Percentiles rank a stretch among this genome's conserved stretches.
These are phyloP conservation scores for Geotrichum reessii DNA, from an alignment of 1,139 yeast genomes.

Conservation along the genomic window DNA sequence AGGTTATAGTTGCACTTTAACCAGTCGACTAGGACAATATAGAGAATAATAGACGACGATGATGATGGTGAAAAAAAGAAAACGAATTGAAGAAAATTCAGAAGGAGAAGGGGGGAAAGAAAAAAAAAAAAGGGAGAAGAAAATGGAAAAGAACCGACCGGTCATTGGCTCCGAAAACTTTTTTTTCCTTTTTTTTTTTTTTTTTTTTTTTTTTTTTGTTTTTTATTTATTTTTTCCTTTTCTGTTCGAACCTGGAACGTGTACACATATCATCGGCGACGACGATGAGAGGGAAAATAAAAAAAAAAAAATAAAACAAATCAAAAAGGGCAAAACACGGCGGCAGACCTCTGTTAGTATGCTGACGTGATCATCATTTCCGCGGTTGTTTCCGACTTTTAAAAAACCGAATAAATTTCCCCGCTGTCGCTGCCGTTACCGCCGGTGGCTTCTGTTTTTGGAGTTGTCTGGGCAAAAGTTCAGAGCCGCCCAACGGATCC, in stretches of 20 bases:
- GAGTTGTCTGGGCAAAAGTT: too few relatives aligned
- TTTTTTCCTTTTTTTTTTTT: background rate
- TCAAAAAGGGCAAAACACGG: background rate
- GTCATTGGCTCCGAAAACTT: conserved; percentile 10
- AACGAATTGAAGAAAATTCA: background rate
- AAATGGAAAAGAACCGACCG: conserved; percentile 8
- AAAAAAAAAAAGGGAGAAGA: background rate
- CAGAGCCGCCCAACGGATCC: background rate
- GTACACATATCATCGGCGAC: background rate
- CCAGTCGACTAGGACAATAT: background rate
- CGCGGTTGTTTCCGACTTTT: background rate
- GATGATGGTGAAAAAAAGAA: background rate
- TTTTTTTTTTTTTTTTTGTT: background rate
- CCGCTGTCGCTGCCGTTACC: background rate
- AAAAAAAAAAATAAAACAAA: background rate
- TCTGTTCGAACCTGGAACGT: background rate
- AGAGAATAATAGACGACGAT: background rate
- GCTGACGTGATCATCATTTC: background rate
- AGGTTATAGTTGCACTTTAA: conserved; percentile 19
- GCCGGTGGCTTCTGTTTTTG: background rate
- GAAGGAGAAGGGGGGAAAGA: background rate
- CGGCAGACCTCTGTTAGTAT: too few relatives aligned
- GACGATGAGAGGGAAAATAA: background rate
- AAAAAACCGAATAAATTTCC: too few relatives aligned
- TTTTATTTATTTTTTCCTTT: background rate